These are phyloP conservation scores for Citrus cavaleriei DNA, from an alignment of 345 rosid genomes.

Conservation along the genomic window DNA sequence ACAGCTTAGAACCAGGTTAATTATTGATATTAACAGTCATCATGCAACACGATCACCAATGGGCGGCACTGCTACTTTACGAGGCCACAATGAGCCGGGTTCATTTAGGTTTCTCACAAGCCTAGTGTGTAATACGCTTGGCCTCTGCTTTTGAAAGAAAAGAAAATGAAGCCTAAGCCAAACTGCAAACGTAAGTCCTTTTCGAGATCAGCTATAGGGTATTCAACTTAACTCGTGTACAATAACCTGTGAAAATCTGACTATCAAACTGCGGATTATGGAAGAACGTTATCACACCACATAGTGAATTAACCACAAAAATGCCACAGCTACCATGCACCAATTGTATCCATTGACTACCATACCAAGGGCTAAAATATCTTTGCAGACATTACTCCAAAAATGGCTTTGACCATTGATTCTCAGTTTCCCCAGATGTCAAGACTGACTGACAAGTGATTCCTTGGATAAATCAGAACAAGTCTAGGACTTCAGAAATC, in stretches of 20 bases:
- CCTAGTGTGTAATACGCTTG: neutral
- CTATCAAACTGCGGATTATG: neutral
- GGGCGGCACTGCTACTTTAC: too few relatives aligned
- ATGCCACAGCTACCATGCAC: neutral
- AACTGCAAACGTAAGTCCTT: neutral
- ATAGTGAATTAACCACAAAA: neutral
- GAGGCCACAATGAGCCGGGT: neutral
- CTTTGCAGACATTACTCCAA: neutral
- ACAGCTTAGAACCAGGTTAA: neutral
- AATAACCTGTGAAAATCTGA: neutral
- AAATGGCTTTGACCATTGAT: neutral
- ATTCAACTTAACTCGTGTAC: neutral
- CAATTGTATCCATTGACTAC: neutral
- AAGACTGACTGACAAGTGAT: neutral
- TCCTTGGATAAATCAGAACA: neutral
- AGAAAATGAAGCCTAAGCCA: neutral
- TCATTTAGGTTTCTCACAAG: neutral
- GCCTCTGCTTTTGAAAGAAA: neutral
- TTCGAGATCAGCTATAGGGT: neutral
- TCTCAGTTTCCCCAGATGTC: neutral
- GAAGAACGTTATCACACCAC: neutral
- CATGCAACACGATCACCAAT: too few relatives aligned
- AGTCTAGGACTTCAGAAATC: neutral
- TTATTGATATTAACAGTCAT: neutral
- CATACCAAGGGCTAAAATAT: neutral